phyloP scores from a whole-genome alignment of 169 alveolate genomes.

The Perkinsus marinus region DNA sequence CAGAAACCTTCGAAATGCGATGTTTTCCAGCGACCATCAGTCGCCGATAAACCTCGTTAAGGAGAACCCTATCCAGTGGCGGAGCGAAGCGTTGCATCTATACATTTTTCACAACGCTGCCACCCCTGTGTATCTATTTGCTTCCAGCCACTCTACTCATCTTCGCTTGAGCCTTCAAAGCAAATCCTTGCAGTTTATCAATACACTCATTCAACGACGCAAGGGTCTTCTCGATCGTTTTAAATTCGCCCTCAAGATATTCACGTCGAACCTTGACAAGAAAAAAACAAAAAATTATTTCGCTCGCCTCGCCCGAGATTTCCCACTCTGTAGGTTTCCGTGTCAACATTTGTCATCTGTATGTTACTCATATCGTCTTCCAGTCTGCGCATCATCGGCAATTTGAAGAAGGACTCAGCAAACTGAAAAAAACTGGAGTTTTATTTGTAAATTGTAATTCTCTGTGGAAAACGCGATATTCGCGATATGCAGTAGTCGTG shows the following conservation, averaged over 20 bases:
- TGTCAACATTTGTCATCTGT: not conserved
- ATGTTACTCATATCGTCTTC: constrained; percentile 14
- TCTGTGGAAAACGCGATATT: too few species aligned
- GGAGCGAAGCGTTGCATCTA: not conserved
- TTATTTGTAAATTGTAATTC: not conserved
- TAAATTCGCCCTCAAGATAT: not conserved
- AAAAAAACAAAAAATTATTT: not conserved
- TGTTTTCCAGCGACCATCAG: not conserved
- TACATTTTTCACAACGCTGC: not conserved
- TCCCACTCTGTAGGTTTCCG: not conserved
- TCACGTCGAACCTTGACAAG: not conserved
- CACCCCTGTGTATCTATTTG: not conserved
- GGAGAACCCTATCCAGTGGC: not conserved
- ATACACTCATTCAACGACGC: not conserved
- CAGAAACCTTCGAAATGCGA: not conserved
- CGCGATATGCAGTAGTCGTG: too few species aligned
- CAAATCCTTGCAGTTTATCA: not conserved
- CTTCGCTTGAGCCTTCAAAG: not conserved
- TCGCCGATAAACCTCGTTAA: not conserved
- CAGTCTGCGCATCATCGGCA: constrained; percentile 28
- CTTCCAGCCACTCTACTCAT: not conserved
- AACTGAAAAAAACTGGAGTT: not conserved
- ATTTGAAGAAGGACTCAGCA: constrained; percentile 31
- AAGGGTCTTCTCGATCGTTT: not conserved
- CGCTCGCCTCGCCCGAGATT: not conserved